A percentile compares a stretch with the other conserved stretches of the same genome.
Evolutionary conservation across 2,329 filamentous ascomycete species (phyloP).

Genomic region (Teratosphaeria viscida): DNA sequence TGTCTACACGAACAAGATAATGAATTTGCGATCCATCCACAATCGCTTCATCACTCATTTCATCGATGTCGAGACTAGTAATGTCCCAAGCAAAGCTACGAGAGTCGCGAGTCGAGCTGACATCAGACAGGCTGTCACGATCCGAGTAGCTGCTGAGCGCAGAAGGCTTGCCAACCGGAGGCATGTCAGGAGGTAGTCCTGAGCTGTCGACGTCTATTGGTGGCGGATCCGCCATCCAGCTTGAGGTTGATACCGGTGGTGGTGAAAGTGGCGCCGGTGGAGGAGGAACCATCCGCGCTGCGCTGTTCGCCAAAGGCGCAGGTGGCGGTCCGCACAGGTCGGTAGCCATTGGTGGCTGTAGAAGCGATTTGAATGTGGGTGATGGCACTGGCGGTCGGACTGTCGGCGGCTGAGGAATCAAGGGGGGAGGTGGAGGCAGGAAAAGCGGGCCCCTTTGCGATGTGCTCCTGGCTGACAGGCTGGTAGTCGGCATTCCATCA

Average conservation of each 20-base stretch:
- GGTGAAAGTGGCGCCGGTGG: not conserved
- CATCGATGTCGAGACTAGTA: not conserved
- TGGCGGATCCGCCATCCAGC: not conserved
- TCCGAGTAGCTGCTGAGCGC: not conserved
- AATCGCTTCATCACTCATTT: not conserved
- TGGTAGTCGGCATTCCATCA: no score
- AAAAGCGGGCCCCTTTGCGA: not conserved
- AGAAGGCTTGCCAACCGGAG: not conserved
- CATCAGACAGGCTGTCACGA: not conserved
- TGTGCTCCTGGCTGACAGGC: no score
- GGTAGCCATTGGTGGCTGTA: not conserved
- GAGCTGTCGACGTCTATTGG: not conserved
- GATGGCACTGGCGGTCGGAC: not conserved
- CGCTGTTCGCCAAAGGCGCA: not conserved
- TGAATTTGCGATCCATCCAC: not conserved
- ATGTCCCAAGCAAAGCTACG: not conserved
- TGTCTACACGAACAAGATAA: not conserved
- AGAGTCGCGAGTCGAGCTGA: not conserved
- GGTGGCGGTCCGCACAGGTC: not conserved
- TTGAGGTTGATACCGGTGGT: not conserved
- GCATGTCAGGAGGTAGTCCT: not conserved
- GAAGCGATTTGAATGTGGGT: not conserved
- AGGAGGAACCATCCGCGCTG: not conserved
- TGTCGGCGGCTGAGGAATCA: not conserved
- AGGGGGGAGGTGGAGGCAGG: not conserved